These are phyloP conservation scores for Aspergillus carbonarius DNA, from an alignment of 2,329 filamentous ascomycete genomes.

Conservation along the genomic window DNA sequence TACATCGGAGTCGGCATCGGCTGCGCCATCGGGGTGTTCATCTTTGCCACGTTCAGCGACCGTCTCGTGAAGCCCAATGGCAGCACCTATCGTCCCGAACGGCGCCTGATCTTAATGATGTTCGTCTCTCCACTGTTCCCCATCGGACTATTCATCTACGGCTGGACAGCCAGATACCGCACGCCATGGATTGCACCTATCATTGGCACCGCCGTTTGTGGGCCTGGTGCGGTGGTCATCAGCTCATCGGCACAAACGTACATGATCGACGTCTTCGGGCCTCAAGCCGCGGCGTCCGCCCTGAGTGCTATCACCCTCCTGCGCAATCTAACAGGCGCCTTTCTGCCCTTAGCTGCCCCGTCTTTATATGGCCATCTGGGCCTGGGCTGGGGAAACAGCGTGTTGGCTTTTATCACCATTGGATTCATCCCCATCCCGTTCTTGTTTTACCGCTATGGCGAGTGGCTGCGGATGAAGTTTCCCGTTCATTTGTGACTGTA, in stretches of 20 bases:
- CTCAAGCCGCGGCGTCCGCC: neutral
- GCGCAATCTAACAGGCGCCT: neutral
- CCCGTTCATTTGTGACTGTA: too few species aligned
- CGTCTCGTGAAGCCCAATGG: too few species aligned
- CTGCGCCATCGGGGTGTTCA: too few species aligned
- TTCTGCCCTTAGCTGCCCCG: neutral
- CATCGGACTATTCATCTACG: conserved; percentile 24
- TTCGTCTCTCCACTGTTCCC: conserved; percentile 20
- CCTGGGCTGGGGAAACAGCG: neutral
- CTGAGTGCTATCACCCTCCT: neutral
- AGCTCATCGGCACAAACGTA: neutral
- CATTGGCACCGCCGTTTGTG: conserved; percentile 17
- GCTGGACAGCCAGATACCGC: conserved; percentile 26
- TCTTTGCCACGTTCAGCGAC: too few species aligned
- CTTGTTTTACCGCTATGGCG: neutral
- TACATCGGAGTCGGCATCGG: too few species aligned
- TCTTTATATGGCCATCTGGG: neutral
- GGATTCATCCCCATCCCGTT: neutral
- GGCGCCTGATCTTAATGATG: conserved; percentile 23
- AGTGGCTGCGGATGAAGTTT: conserved; percentile 9
- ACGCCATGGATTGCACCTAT: conserved; percentile 27
- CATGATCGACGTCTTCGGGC: neutral
- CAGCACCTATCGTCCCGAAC: too few species aligned
- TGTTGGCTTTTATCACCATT: neutral
- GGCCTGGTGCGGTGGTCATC: neutral